Evolutionary conservation across 176 grass and related monocot genomes (phyloP).

Genomic region (Paspalum vaginatum): DNA sequence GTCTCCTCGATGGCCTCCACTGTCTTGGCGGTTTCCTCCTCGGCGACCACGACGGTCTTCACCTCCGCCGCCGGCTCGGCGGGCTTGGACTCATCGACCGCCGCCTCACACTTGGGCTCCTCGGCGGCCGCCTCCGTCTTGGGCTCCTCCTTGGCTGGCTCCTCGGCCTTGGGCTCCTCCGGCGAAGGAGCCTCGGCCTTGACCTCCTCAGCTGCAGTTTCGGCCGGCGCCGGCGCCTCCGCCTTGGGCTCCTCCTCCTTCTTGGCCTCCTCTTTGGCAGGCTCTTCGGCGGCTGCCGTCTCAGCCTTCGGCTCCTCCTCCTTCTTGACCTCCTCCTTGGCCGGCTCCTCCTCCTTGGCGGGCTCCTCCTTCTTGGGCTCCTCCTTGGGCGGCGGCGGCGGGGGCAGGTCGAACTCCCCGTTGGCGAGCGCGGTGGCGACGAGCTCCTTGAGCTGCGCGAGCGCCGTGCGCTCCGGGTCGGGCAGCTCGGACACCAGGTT

Average conservation of each 20-base stretch:
- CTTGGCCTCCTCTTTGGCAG: slow-evolving; percentile 30
- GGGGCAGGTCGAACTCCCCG: slow-evolving; percentile 56
- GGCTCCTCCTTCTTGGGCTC: slow-evolving; percentile 33
- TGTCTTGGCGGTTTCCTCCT: slow-evolving; percentile 29
- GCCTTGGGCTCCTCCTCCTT: slow-evolving; percentile 42
- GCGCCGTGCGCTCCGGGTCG: slow-evolving; percentile 59
- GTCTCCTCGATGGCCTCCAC: slow-evolving; percentile 43
- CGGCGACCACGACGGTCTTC: slow-evolving; percentile 25
- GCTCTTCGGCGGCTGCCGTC: background rate
- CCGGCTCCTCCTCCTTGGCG: background rate
- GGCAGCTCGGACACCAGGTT: slow-evolving; percentile 58
- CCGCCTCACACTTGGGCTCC: slow-evolving; percentile 26
- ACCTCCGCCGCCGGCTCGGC: slow-evolving; percentile 17
- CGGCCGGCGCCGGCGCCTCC: slow-evolving; percentile 22
- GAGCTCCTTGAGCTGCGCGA: slow-evolving; percentile 67
- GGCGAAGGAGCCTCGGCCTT: background rate
- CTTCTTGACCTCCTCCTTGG: slow-evolving; percentile 10
- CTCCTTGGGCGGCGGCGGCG: slow-evolving; percentile 21
- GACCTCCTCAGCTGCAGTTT: too few species aligned
- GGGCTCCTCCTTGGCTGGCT: too few species aligned
- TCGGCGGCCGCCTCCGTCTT: slow-evolving; percentile 33
- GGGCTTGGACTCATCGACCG: slow-evolving; percentile 38
- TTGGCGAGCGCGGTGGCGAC: slow-evolving; percentile 56
- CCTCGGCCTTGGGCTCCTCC: background rate
- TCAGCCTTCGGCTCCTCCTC: slow-evolving; percentile 9